These are phyloP conservation scores for Penicillium flavigenum DNA, from an alignment of 495 filamentous ascomycete genomes.

Conservation along the genomic window DNA sequence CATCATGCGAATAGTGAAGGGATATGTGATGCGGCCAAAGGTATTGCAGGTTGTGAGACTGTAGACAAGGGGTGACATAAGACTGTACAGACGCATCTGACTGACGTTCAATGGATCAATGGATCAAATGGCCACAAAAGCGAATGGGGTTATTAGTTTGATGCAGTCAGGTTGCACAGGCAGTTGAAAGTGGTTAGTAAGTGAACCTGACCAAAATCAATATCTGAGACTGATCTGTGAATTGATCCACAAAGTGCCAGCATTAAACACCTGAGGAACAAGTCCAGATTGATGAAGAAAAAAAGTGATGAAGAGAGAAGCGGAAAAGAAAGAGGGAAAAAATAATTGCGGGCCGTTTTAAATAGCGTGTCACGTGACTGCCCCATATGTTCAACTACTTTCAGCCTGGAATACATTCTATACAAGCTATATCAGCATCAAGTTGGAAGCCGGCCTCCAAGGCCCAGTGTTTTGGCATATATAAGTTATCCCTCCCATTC, in stretches of 20 bases:
- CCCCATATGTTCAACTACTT: background rate
- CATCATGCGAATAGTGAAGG: constrained; percentile 37
- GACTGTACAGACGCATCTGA: background rate
- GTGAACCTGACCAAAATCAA: background rate
- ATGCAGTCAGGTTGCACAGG: background rate
- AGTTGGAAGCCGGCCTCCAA: background rate
- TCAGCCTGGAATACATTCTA: too few species aligned
- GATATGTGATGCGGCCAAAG: background rate
- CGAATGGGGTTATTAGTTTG: background rate
- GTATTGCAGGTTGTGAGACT: background rate
- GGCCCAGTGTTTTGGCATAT: too few species aligned
- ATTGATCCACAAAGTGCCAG: background rate
- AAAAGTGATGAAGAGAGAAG: background rate
- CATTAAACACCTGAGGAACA: constrained; percentile 2
- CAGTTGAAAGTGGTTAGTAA: background rate
- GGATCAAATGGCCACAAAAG: background rate
- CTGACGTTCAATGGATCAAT: background rate
- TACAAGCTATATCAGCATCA: background rate
- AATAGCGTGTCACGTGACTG: constrained; percentile 1
- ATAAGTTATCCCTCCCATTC: background rate
- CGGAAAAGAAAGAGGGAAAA: background rate
- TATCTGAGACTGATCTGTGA: background rate
- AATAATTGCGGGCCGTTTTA: constrained; percentile 4
- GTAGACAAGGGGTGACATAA: background rate
- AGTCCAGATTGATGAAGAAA: background rate